Evolutionary conservation across 495 filamentous ascomycete species (phyloP).

Genomic region (Penicillium canescens): DNA sequence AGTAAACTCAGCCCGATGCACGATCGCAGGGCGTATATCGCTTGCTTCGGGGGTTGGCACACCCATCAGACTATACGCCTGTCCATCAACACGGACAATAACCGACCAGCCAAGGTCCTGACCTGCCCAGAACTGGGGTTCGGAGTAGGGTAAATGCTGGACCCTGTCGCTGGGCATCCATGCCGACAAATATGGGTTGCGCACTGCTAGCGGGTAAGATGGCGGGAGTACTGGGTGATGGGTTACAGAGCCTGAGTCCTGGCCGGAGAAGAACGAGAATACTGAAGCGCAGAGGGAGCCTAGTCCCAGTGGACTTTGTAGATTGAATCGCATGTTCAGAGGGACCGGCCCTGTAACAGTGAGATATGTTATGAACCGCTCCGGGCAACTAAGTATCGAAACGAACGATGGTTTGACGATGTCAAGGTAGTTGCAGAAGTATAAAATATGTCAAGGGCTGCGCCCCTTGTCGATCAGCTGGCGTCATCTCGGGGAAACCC

Average conservation of each 20-base stretch:
- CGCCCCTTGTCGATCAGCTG: background rate
- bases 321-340: constrained; percentile 25
- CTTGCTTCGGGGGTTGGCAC: constrained; percentile 24
- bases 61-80: constrained; percentile 51
- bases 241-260: constrained; percentile 10
- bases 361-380: background rate
- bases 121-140: constrained; percentile 53
- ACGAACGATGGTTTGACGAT: too few relatives aligned
- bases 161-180: constrained; percentile 49
- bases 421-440: background rate
- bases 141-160: constrained; percentile 36
- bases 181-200: constrained; percentile 45
- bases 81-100: constrained; percentile 47
- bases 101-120: constrained; percentile 49
- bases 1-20: constrained; percentile 43
- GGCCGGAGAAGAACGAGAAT: constrained; percentile 14
- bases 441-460: background rate
- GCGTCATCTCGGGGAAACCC: background rate
- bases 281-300: constrained; percentile 25
- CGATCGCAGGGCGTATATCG: constrained; percentile 34
- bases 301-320: constrained; percentile 22
- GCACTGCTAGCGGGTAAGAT: constrained; percentile 51
- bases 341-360: background rate
- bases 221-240: constrained; percentile 38
- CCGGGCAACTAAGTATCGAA: background rate